Evolutionary conservation across 2,329 filamentous ascomycete genomes (phyloP).

Genomic region (Exophiala alcalophila): DNA sequence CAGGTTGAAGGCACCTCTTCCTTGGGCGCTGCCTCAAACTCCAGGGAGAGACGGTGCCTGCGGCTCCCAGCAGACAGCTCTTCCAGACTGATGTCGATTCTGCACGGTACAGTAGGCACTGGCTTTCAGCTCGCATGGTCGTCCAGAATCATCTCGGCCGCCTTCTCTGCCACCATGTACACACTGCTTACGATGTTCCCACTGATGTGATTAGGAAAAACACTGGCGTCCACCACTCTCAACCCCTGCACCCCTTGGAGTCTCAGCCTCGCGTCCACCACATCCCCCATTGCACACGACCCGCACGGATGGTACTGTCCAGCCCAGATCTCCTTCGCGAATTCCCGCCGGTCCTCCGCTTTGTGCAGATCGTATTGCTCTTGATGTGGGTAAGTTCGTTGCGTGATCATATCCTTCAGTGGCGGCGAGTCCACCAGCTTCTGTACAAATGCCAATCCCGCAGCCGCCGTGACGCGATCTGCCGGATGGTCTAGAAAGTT

Average conservation of each 20-base stretch:
- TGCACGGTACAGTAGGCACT: no score
- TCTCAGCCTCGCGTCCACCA: constrained; percentile 1
- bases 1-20: no score
- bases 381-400: not conserved
- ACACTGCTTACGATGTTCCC: not conserved
- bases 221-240: constrained; percentile 1
- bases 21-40: no score
- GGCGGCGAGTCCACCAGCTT: not conserved
- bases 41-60: no score
- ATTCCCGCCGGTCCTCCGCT: not conserved
- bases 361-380: not conserved
- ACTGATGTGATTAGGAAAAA: constrained; percentile 1
- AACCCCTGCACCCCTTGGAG: not conserved
- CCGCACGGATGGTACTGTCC: not conserved
- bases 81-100: no score
- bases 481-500: constrained; percentile 1
- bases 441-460: constrained; percentile 32
- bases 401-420: not conserved
- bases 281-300: constrained; percentile 1
- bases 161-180: constrained; percentile 1
- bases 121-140: no score
- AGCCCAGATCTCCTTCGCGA: not conserved
- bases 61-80: no score
- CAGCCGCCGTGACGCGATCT: constrained; percentile 17
- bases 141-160: not conserved